Base-by-base conservation (phyloP, 2,329 filamentous ascomycete genomes). In the Coniella vitis region DNA sequence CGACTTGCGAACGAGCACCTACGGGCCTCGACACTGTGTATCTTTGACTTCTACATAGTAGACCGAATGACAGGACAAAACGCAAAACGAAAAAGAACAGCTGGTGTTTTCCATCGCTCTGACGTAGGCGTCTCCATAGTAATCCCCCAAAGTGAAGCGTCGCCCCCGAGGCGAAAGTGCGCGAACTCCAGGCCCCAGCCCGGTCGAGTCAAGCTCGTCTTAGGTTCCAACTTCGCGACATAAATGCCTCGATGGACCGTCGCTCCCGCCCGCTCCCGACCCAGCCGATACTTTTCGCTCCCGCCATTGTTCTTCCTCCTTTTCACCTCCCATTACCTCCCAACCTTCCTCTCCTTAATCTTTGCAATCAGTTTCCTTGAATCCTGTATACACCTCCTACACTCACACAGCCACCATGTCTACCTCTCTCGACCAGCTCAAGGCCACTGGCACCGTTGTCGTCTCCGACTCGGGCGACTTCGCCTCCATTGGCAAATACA, bases 401-500 rank as follows among this genome's bases (percentile, higher is more conserved):
- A 21, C 16, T 20, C 14, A 44, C 21, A 21, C 21, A 17, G n/a
- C 58, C 58, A 71, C 57, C 41, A 96, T 96, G 90, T 73, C 88
- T 71, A 85, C 75, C 72, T 88, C 90, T 71, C 86, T 98, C 63
- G 93, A 97, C 63, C 90, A 97, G 77, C 83, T 98, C 70, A 98
- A 98, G 81, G 84, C 88, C 76, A 72, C 86, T 68, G 93, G 93
- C 84, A 98, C 93, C 66, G 90, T 88, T 57, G 93, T 97, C 66
- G 93, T 97, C 71, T 91, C 87, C 71, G 93, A 97, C 78, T 95
- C 91, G 72, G 93, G 90, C 84, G 86, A 74, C 48, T 53, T 72
- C 59, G 69, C 74, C 83, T 90, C 90, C 71, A 98, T 98, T 71
- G 90, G 79, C 78, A 96, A 97, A 79, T 98, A 98, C 84, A 95